phyloP scores from a whole-genome alignment of 2,329 filamentous ascomycete species.

The Xylariaceae sp. region DNA sequence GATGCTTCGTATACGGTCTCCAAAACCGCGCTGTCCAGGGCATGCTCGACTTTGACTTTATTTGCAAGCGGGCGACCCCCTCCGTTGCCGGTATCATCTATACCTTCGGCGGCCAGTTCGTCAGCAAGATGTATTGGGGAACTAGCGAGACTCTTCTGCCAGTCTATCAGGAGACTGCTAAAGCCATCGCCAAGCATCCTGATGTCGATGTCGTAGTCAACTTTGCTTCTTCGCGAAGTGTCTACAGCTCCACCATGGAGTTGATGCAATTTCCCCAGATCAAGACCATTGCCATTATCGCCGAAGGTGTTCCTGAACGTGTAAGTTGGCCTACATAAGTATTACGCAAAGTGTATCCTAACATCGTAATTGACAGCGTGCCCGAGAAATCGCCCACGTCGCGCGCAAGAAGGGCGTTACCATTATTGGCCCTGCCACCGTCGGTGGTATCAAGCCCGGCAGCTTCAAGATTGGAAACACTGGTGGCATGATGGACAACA shows the following conservation, averaged over 20 bases:
- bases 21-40: conserved; percentile 92
- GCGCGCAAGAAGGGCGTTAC: conserved; percentile 98
- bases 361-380: conserved; percentile 66
- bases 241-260: conserved; percentile 98
- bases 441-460: conserved; percentile 99
- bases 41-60: conserved; percentile 99
- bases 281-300: conserved; percentile 99
- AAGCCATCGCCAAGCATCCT: conserved; percentile 94
- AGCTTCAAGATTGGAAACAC: conserved; percentile 99
- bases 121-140: conserved; percentile 99
- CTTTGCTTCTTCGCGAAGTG: conserved; percentile 98
- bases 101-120: conserved; percentile 99
- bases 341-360: conserved; percentile 31
- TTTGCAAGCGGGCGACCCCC: conserved; percentile 97
- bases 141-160: conserved; percentile 98
- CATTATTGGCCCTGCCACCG: conserved; percentile 97
- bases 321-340: conserved; percentile 60
- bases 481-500: conserved; percentile 99
- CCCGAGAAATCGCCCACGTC: conserved; percentile 95
- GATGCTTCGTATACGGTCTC: conserved; percentile 99
- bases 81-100: conserved; percentile 99
- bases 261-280: conserved; percentile 97
- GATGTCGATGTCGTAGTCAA: conserved; percentile 99
- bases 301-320: conserved; percentile 97
- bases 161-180: conserved; percentile 92